These are phyloP conservation scores for Saturnispora sanitii DNA, from an alignment of 805 yeast species.

Conservation along the genomic window DNA sequence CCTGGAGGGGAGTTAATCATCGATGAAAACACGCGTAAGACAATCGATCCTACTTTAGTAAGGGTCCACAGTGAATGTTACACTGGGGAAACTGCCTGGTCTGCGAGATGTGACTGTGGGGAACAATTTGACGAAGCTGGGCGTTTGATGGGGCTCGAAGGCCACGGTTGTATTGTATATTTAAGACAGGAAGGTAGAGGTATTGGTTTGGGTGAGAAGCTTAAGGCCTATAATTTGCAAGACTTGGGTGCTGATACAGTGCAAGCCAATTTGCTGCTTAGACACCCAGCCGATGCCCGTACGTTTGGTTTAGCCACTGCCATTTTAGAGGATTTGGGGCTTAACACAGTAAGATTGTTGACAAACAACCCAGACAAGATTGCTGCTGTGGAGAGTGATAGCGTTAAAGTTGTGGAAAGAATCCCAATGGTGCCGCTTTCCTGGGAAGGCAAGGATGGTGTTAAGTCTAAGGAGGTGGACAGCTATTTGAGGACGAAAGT, in stretches of 20 bases:
- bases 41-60: slow-evolving; percentile 49
- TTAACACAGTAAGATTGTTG: slow-evolving; percentile 59
- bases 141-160: slow-evolving; percentile 73
- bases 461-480: slow-evolving; percentile 77
- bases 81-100: slow-evolving; percentile 99
- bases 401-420: slow-evolving; percentile 73
- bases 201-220: slow-evolving; percentile 94
- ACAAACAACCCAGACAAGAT: slow-evolving; percentile 97
- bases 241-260: slow-evolving; percentile 98
- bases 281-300: slow-evolving; percentile 98
- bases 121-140: slow-evolving; percentile 99
- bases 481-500: slow-evolving; percentile 90
- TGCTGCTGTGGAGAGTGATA: slow-evolving; percentile 84
- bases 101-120: slow-evolving; percentile 98
- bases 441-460: slow-evolving; percentile 66
- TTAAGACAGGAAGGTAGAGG: slow-evolving; percentile 98
- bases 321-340: slow-evolving; percentile 73
- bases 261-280: slow-evolving; percentile 80
- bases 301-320: slow-evolving; percentile 92
- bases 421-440: slow-evolving; percentile 97
- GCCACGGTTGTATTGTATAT: slow-evolving; percentile 91
- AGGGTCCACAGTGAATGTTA: slow-evolving; percentile 96
- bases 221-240: slow-evolving; percentile 93
- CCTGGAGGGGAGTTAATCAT: slow-evolving; percentile 31
- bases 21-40: slow-evolving; percentile 21